Base-by-base conservation (phyloP, 2,329 filamentous ascomycete species). In the Sporothrix luriei region DNA sequence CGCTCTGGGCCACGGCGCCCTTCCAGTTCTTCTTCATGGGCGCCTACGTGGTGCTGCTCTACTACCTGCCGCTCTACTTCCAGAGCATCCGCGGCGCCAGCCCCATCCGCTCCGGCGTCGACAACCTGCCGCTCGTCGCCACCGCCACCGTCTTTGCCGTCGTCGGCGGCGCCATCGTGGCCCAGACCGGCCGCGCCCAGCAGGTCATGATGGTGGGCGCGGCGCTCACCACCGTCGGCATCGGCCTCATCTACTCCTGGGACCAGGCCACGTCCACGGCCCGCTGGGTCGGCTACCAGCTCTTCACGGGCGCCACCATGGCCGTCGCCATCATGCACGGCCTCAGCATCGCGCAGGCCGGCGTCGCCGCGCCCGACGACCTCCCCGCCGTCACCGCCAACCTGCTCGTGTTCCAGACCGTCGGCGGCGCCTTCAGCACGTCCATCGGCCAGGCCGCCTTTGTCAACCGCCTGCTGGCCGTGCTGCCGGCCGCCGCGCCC, bases 381-480 rank as follows among this genome's bases (percentile, higher is more conserved):
- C 73, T 83, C 4, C 74, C 79, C 2, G 77, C 77, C 38, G 79
- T 77, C 16, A 81, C 80, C 0, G 79, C 80, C 0, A 78, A 78
- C 72, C 75, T 82, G 24, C 69, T 79, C 38, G 89, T 91, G 78
- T 87, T 86, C 78, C 87, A 90, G 74, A 83, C 83, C 0, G 80
- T 91, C 1, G 88, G 88, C 51, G 88, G 88, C 2, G 87, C 89
- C 3, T 62, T 72, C 14, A 40, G 51, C 46, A 51, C 55, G 2
- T 61, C 68, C 26, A 66, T 67, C 2, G 68, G 49, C 49, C 70
- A 72, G 61, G 43, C 49, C 2, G 70, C 68, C n/a, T 71, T 71
- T 40, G 38, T 52, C 54, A 71, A 70, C 59, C 46, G 26, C 13
- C 59, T 70, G 13, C 69, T 77, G n/a, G 62, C 71, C 6, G 68